Percentiles rank a stretch among this genome's conserved stretches.
phyloP scores from a whole-genome alignment of 495 filamentous ascomycete species.

The Aspergillus funiculosus region DNA sequence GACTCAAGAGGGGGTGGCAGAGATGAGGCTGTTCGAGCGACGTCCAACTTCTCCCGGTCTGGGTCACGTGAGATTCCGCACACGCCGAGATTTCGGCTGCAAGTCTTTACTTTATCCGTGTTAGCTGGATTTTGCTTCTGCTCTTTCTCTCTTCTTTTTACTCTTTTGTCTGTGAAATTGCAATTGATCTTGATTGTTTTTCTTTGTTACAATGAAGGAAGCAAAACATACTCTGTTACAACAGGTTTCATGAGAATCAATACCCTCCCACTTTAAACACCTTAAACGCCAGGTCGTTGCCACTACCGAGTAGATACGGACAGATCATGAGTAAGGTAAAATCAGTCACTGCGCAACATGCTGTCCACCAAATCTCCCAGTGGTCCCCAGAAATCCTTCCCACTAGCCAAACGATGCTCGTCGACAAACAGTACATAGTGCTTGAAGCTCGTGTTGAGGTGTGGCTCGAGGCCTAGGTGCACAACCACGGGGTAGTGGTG shows the following conservation, averaged over 20 bases:
- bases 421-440: constrained; percentile 97
- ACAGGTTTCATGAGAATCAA: constrained; percentile 1
- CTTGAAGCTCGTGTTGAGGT: constrained; percentile 99
- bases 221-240: too few species aligned
- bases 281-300: constrained; percentile 20
- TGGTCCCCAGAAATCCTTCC: constrained; percentile 98
- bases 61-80: constrained; percentile 36
- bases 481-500: constrained; percentile 97
- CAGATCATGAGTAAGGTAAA: background rate
- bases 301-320: too few species aligned
- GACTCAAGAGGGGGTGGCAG: constrained; percentile 17
- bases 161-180: too few species aligned
- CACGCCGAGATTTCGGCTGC: constrained; percentile 25
- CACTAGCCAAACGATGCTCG: constrained; percentile 80
- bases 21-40: constrained; percentile 32
- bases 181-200: background rate
- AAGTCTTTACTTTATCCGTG: background rate
- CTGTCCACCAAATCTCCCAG: constrained; percentile 93
- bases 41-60: constrained; percentile 38
- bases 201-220: background rate
- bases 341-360: constrained; percentile 87
- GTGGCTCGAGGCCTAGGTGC: constrained; percentile 90
- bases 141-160: background rate
- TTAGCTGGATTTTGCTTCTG: background rate
- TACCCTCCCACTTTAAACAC: constrained; percentile 12